These are phyloP conservation scores for Helianthus tuberosus DNA, from an alignment of 129 eudicot genomes.

Conservation along the genomic window DNA sequence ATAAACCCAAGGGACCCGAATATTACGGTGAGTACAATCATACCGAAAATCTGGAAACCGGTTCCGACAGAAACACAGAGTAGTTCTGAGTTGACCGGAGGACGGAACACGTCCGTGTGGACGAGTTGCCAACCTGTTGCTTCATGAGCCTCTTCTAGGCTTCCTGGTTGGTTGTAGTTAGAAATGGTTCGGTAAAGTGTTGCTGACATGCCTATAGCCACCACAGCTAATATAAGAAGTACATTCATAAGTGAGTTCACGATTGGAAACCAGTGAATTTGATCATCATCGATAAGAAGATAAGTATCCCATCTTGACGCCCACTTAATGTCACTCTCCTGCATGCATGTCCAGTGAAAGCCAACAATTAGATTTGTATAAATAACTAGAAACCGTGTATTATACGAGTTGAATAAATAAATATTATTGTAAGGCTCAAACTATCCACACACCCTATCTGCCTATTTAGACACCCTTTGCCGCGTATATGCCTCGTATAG, in stretches of 20 bases:
- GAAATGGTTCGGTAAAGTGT: slow-evolving; percentile 64
- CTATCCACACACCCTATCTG: no score
- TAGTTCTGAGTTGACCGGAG: slow-evolving; percentile 53
- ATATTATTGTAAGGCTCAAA: no score
- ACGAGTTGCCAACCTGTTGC: slow-evolving; percentile 66
- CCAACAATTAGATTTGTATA: neutral
- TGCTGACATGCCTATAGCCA: slow-evolving; percentile 55
- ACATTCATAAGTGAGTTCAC: slow-evolving; percentile 64
- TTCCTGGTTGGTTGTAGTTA: slow-evolving; percentile 51
- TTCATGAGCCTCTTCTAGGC: slow-evolving; percentile 59
- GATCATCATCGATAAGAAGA: slow-evolving; percentile 41
- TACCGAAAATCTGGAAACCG: slow-evolving; percentile 52
- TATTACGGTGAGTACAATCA: slow-evolving; percentile 49
- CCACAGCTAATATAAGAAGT: slow-evolving; percentile 61
- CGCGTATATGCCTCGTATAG: no score
- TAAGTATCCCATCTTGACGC: slow-evolving; percentile 57
- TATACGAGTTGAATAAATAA: no score
- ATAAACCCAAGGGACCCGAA: slow-evolving; percentile 60
- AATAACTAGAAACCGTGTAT: no score
- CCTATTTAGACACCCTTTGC: no score
- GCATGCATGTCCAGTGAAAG: neutral
- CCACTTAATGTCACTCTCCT: slow-evolving; percentile 56
- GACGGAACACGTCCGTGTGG: slow-evolving; percentile 61
- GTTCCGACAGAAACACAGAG: slow-evolving; percentile 64
- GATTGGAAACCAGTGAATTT: slow-evolving; percentile 53